Percentiles rank a stretch among this genome's conserved stretches.
Evolutionary conservation across 176 grass and related monocot genomes (phyloP).

Genomic region (Carex cristatella): DNA sequence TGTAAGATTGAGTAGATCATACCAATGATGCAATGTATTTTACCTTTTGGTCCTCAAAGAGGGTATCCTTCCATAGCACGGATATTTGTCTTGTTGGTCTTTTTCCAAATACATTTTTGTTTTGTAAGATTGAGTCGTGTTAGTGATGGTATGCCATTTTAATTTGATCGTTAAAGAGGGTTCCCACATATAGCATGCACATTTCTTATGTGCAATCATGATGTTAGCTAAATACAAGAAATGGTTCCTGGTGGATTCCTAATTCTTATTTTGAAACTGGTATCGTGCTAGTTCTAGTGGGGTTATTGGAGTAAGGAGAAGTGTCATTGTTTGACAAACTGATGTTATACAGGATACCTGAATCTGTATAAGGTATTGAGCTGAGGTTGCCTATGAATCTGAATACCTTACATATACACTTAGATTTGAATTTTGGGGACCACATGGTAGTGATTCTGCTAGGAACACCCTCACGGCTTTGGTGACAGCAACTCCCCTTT

Average conservation of each 20-base stretch:
- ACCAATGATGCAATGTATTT: constrained; percentile 21
- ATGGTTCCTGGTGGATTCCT: background rate
- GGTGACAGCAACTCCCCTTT: background rate
- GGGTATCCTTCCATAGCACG: background rate
- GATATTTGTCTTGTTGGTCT: background rate
- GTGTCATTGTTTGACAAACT: background rate
- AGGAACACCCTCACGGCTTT: background rate
- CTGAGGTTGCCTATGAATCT: background rate
- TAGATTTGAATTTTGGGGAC: background rate
- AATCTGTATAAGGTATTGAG: background rate
- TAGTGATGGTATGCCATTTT: background rate
- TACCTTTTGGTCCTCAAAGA: constrained; percentile 7
- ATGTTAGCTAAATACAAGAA: background rate
- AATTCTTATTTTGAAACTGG: background rate
- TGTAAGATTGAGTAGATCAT: constrained; percentile 49
- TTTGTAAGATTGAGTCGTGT: background rate
- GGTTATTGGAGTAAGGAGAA: background rate
- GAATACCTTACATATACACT: too few relatives aligned
- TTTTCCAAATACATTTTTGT: background rate
- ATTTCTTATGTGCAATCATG: background rate
- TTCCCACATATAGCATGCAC: background rate
- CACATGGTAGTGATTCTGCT: background rate
- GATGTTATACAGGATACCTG: background rate
- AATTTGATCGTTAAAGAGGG: background rate
- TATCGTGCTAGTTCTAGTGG: background rate